Evolutionary conservation across 2,329 filamentous ascomycete species (phyloP), one percentile per base, ranked within the genome.

Genomic region (Akanthomyces dipterigenus): DNA sequence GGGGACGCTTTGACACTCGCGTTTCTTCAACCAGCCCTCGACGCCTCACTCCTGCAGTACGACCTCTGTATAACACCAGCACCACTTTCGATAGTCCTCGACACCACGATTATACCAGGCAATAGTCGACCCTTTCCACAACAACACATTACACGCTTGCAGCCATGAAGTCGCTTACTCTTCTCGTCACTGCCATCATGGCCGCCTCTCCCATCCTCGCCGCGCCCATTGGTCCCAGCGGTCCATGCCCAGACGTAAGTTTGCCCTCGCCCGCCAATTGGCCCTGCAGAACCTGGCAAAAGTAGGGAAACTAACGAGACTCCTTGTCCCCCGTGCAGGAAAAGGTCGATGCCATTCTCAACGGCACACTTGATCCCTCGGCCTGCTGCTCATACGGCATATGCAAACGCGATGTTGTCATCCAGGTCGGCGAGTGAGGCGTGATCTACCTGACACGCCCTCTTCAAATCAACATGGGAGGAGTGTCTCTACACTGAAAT

Each of bases 301-400:
- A 9, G 2, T 6, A 4, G 34, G 28, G 14, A 20, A 6, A 31
- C 43, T 49, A 54, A 61, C 28, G 55, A 14, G 34, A 11, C 28
- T 24, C 34, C 9, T 43, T 54, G 20, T 48, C 16, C 8, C 31
- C 2, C 31, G 31, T 28, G 2, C 45, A 76, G 73, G 49, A 40
- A 24, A 73, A 73, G 54, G 69, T 76, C 36, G 73, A 76, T 63
- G 71, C 71, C 16, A 83, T 83, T 43, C 75, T 83, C 51, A 77
- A 71, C 31, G 80, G 80, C 58, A 69, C 76, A 31, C 72, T 80
- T 63, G 73, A 75, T 22, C 75, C 79, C n/a, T 77, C 80, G 31
- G 77, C 71, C 14, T 83, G 81, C 69, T 84, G 81, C 69, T 78
- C 78, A n/a, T 82, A 83, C 64, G 81, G 81, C 55, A 72, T 72